Evolutionary conservation across 202 grass and related monocot species (phyloP).

Genomic region (Dendrocalamus latiflorus): DNA sequence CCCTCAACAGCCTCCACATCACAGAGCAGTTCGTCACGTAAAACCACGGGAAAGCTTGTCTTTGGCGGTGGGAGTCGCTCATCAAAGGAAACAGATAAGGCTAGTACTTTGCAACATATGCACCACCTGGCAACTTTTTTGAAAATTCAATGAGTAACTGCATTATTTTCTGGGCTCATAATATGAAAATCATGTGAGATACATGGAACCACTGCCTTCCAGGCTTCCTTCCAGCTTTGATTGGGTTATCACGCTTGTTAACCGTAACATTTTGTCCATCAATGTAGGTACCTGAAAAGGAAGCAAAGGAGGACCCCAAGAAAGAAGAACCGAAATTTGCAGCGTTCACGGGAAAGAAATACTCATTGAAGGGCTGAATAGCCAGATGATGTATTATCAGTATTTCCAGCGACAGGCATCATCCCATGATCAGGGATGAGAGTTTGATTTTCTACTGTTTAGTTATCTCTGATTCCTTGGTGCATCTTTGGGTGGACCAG

Average conservation of each 20-base stretch:
- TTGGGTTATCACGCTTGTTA: not conserved
- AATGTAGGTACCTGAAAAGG: conserved; percentile 58
- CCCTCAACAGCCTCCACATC: conserved; percentile 39
- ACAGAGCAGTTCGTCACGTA: conserved; percentile 42
- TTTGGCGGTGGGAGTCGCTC: conserved; percentile 65
- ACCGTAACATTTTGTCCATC: not conserved
- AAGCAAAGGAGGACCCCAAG: conserved; percentile 60
- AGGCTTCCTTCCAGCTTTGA: not conserved
- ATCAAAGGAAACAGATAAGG: conserved; percentile 61
- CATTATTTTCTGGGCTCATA: not conserved
- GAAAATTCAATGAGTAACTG: not conserved
- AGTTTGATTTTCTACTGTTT: not conserved
- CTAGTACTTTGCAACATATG: conserved; percentile 14
- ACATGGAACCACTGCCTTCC: not conserved
- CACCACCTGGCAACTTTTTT: not conserved
- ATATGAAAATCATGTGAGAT: not conserved
- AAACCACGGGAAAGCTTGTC: conserved; percentile 71
- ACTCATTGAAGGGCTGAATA: conserved; percentile 77
- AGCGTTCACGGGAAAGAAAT: conserved; percentile 84
- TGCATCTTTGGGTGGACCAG: conserved; percentile 1
- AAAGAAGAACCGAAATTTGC: conserved; percentile 74
- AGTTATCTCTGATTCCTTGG: not conserved
- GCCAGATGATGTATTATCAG: conserved; percentile 15
- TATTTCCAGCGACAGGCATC: conserved; percentile 6
- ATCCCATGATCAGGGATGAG: not conserved